phyloP scores from a whole-genome alignment of 805 yeast species.

The Wickerhamomyces sydowiorum region DNA sequence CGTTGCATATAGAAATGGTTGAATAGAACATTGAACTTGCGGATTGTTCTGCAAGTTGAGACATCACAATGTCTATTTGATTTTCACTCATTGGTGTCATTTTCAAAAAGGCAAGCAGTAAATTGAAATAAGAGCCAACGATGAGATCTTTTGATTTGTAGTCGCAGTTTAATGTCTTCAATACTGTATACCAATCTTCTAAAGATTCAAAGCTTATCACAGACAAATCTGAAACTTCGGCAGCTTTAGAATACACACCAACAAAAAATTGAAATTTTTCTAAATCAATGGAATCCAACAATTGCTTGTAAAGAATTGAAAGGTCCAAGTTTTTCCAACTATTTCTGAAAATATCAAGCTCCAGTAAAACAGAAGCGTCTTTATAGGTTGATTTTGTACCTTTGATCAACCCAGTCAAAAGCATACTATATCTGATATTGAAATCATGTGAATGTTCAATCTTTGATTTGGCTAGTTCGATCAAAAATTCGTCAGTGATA shows the following conservation, averaged over 20 bases:
- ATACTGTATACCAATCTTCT: slow-evolving; percentile 2
- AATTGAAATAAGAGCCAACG: slow-evolving; percentile 22
- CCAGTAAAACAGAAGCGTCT: slow-evolving; percentile 16
- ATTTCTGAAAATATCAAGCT: slow-evolving; percentile 19
- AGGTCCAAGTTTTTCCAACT: slow-evolving; percentile 23
- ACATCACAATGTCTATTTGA: slow-evolving; percentile 15
- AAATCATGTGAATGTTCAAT: slow-evolving; percentile 6
- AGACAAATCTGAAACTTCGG: slow-evolving; percentile 8
- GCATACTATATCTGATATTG: slow-evolving; percentile 12
- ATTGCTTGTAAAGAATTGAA: slow-evolving; percentile 9
- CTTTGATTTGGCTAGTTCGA: slow-evolving; percentile 23
- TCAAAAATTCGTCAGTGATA: slow-evolving; percentile 16
- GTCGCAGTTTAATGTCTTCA: not conserved
- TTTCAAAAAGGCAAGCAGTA: slow-evolving; percentile 16
- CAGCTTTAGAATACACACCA: slow-evolving; percentile 13
- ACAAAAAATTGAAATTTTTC: slow-evolving; percentile 26
- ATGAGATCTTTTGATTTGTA: slow-evolving; percentile 27
- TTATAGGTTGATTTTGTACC: slow-evolving; percentile 18
- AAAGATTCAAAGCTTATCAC: slow-evolving; percentile 10
- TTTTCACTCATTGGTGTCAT: slow-evolving; percentile 12
- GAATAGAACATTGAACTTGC: slow-evolving; percentile 9
- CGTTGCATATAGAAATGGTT: slow-evolving; percentile 8
- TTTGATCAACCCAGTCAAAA: slow-evolving; percentile 22
- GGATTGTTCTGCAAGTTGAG: slow-evolving; percentile 11
- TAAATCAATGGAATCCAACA: slow-evolving; percentile 11